Base-by-base conservation (phyloP, 2,329 filamentous ascomycete species). In the Botryotinia convoluta region DNA sequence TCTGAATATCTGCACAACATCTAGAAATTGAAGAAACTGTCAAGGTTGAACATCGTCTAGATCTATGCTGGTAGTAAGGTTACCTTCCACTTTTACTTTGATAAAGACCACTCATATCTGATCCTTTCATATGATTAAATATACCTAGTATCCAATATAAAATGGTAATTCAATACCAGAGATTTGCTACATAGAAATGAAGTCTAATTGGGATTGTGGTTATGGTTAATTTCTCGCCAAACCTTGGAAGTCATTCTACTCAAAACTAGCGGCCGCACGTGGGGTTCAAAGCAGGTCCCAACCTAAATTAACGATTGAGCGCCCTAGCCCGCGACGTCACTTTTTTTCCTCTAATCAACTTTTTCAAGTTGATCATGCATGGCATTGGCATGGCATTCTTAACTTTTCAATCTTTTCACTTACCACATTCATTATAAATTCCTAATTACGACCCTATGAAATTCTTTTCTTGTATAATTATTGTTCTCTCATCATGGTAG, bases 401-500 rank as follows among this genome's bases (percentile, higher is more conserved):
- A 22, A 68, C 26, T 68, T 57, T 22, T 68, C 65, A 57, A 42
- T 54, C 35, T 42, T 32, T 9, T 20, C 20, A 4, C 65, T 54
- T 51, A 57, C 35, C 65, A 57, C 65, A 57, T 57, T 68, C 69
- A 29, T 54, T 37, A 54, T 42, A n/a, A 32, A 32, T 22, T 7
- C 35, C 20, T 29, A 42, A 42, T 54, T 39, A 29, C n/a, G 16
- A 57, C 48, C 48, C 48, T 42, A 57, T 68, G 48, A 57, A 57
- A 39, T 39, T n/a, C 29, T 26, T 32, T 51, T 29, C 48, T 42
- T 68, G 65, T 57, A 68, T 42, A 68, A 32, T 10, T 26, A 32
- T 68, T 51, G 18, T 26, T 32, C 26, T 57, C 35, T 68, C 69
- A 63, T 32, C 35, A 72, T 72, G 69, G 54, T 62, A 29, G 26